Conservation (phyloP, 2,329 filamentous ascomycete genomes). For the Colletotrichum salicis region DNA sequence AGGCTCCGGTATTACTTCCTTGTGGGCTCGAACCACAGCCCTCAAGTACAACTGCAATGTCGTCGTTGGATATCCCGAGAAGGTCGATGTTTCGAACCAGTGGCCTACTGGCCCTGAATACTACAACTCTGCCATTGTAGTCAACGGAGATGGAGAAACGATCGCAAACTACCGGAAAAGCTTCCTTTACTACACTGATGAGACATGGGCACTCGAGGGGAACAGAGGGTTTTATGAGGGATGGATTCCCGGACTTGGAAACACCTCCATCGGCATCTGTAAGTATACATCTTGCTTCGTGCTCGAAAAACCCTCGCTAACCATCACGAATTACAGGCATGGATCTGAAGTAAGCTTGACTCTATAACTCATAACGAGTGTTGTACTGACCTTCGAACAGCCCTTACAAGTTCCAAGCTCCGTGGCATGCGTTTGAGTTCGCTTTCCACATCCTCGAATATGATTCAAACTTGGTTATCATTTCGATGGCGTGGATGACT, state of each 20-base stretch:
- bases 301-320: no score
- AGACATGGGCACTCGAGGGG: slow-evolving; percentile 67
- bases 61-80: slow-evolving; percentile 79
- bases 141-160: slow-evolving; percentile 69
- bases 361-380: no score
- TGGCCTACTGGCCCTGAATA: slow-evolving; percentile 65
- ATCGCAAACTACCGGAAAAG: slow-evolving; percentile 71
- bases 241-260: slow-evolving; percentile 54
- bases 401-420: slow-evolving; percentile 51
- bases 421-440: slow-evolving; percentile 54
- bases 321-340: slow-evolving; percentile 47
- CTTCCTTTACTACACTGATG: slow-evolving; percentile 66
- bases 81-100: slow-evolving; percentile 60
- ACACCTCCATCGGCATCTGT: slow-evolving; percentile 65
- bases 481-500: slow-evolving; percentile 85
- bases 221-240: slow-evolving; percentile 56
- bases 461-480: slow-evolving; percentile 70
- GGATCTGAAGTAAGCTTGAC: slow-evolving; percentile 65
- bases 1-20: slow-evolving; percentile 71
- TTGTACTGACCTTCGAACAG: slow-evolving; percentile 34
- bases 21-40: slow-evolving; percentile 77
- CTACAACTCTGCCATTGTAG: slow-evolving; percentile 65
- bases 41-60: slow-evolving; percentile 75
- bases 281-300: background rate
- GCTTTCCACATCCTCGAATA: slow-evolving; percentile 67